Evolutionary conservation across 768 basidiomycete genomes (phyloP).

Genomic region (Suillus subaureus): DNA sequence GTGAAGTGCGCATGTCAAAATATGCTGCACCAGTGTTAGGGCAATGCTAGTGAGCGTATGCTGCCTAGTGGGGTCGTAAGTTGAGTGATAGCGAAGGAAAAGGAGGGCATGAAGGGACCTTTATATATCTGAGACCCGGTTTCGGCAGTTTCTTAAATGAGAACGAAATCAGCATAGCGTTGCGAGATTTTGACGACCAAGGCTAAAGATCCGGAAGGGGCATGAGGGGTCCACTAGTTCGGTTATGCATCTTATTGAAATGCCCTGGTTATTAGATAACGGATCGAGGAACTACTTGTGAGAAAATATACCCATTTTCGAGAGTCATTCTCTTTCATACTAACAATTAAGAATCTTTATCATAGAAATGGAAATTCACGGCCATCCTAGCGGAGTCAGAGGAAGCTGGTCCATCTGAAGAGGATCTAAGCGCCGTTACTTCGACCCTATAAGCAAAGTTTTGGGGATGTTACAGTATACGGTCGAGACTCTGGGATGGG

Average conservation of each 20-base stretch:
- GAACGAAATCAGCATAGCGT: conserved; percentile 18
- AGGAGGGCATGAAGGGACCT: conserved; percentile 20
- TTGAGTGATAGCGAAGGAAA: conserved; percentile 17
- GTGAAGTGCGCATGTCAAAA: conserved; percentile 26
- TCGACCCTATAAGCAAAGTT: not conserved
- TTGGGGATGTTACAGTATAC: not conserved
- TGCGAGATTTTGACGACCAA: conserved; percentile 19
- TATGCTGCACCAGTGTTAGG: not conserved
- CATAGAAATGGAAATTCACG: conserved; percentile 49
- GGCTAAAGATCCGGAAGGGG: conserved; percentile 53
- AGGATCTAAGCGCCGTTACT: conserved; percentile 25
- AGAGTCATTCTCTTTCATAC: too few species aligned
- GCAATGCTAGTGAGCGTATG: not conserved
- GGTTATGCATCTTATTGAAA: conserved; percentile 33
- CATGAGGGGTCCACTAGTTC: conserved; percentile 25
- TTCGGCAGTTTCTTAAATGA: conserved; percentile 27
- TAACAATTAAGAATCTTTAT: conserved; percentile 22
- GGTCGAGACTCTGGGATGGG: not conserved
- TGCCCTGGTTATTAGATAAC: conserved; percentile 33
- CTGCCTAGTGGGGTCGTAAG: conserved; percentile 6
- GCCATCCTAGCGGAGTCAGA: conserved; percentile 50
- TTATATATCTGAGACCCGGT: conserved; percentile 38
- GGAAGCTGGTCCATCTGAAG: conserved; percentile 2
- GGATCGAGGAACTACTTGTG: conserved; percentile 28
- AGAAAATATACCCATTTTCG: conserved; percentile 16